These are phyloP conservation scores for Trametopsis cervina DNA, from an alignment of 768 basidiomycete species.

Conservation along the genomic window DNA sequence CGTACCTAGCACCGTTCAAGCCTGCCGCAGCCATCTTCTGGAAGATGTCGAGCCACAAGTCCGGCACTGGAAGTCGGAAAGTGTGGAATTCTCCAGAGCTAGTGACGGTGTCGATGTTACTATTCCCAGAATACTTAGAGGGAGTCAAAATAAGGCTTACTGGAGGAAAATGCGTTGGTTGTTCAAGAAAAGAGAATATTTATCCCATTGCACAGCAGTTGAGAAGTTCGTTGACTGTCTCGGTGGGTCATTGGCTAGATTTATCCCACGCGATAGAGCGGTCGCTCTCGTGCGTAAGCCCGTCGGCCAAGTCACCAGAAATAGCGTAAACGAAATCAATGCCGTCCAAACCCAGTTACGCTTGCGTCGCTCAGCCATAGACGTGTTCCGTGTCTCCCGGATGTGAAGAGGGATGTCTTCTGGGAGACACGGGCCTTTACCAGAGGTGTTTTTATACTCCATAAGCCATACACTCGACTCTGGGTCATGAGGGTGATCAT, in stretches of 20 bases:
- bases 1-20: slow-evolving; percentile 59
- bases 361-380: not conserved
- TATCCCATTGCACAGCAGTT: slow-evolving; percentile 48
- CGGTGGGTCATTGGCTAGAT: slow-evolving; percentile 17
- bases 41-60: slow-evolving; percentile 76
- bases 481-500: no score
- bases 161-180: slow-evolving; percentile 68
- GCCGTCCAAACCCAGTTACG: not conserved
- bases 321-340: not conserved
- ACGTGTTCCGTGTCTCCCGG: not conserved
- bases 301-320: not conserved
- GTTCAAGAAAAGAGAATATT: slow-evolving; percentile 62
- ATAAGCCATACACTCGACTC: no score
- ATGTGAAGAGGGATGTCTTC: not conserved
- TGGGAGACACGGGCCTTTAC: no score
- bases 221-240: slow-evolving; percentile 25
- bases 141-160: slow-evolving; percentile 32
- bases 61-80: slow-evolving; percentile 73
- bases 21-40: slow-evolving; percentile 79
- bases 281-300: not conserved
- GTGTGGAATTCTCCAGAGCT: slow-evolving; percentile 86
- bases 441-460: no score
- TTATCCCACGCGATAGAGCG: not conserved
- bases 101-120: not conserved
- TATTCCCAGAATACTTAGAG: not conserved